Conservation (phyloP, 805 yeast genomes). For the Saturnispora hagleri region DNA sequence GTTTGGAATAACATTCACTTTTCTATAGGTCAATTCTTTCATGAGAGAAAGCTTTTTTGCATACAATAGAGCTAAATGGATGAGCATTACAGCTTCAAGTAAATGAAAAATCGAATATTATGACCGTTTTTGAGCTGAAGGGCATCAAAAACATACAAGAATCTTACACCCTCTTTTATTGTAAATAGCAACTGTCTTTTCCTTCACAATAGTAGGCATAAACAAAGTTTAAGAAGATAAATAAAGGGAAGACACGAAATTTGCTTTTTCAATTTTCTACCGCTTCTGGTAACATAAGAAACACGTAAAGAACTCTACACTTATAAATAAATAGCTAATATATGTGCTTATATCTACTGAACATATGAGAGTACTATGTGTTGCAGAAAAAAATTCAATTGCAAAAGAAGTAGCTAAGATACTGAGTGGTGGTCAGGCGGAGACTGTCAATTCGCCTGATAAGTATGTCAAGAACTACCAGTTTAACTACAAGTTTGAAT, state of each 20-base stretch:
- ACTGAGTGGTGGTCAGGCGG: constrained; percentile 59
- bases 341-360: not conserved
- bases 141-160: too few species aligned
- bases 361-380: constrained; percentile 72
- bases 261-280: not conserved
- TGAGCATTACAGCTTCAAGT: not conserved
- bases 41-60: too few species aligned
- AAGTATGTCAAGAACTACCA: constrained; percentile 75
- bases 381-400: constrained; percentile 95
- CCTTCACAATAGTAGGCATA: too few species aligned
- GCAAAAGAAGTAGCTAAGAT: constrained; percentile 74
- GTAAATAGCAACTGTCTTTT: too few species aligned
- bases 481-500: constrained; percentile 54
- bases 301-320: not conserved
- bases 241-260: not conserved
- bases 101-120: too few species aligned
- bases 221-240: too few species aligned
- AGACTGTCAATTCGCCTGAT: constrained; percentile 38
- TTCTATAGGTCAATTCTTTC: not conserved
- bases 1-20: too few species aligned
- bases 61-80: not conserved
- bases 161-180: too few species aligned
- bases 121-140: not conserved
- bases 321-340: not conserved
- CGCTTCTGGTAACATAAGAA: not conserved